Base-by-base conservation (phyloP, 2,329 filamentous ascomycete genomes). In the Ascochyta lentis region DNA sequence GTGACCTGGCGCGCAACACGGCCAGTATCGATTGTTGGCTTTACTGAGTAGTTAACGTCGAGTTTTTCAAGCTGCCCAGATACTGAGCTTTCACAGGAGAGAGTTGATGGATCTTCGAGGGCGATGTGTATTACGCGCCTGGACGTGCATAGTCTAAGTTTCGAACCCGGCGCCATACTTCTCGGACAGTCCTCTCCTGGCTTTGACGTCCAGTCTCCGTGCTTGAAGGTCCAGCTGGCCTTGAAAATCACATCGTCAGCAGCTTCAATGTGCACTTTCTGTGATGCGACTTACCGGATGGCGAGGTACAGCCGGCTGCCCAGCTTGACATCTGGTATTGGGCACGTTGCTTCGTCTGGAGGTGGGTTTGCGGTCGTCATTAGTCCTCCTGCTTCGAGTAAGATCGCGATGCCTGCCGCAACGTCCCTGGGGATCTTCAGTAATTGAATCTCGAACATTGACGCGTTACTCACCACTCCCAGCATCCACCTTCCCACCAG, bases 401-500 rank as follows among this genome's bases (percentile, higher is more conserved):
- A 76, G 37, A 92, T 86, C 4, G 87, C 88, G 55, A 91, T 86
- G 2, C 89, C 89, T 12, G 89, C 90, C 1, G 89, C 89, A 3
- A 92, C 89, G 63, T 92, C 90, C 89, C 83, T 83, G 16, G 55
- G 6, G 13, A 65, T 70, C n/a, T 34, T 61, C 31, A 59, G 43
- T 31, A 52, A 19, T 1, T 27, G 5, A 15, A 5, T 19, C 10
- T 26, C 34, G 10, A 2, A 43, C 4, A 9, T 38, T 24, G 7
- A 7, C 7, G 3, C 16, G n/a, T n/a, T 13, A 44, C 54, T 23
- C 65, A 87, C 86, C 89, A 92, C 74, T 92, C 90, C 89, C 89
- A 91, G 67, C 89, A 91, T 0, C 89, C 89, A 3, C 89, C 89
- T 70, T 92, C 89, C 89, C 89, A 92, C 89, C 89, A 92, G 10